Percentiles rank a stretch among this genome's conserved stretches.
phyloP scores from a whole-genome alignment of 495 filamentous ascomycete genomes.

The Chaetomidium leptoderma region DNA sequence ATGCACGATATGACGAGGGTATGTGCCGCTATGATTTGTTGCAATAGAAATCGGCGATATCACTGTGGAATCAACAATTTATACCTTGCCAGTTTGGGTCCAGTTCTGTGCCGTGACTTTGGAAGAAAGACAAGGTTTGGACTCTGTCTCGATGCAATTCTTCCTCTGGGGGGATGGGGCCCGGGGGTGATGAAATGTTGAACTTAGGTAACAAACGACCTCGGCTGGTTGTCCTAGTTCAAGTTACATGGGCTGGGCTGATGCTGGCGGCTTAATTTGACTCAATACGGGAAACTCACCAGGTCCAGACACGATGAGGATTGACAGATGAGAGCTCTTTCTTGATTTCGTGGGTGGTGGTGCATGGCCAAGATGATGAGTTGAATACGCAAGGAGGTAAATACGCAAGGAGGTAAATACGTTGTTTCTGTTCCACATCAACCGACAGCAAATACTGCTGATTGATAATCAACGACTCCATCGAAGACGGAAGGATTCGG shows the following conservation, averaged over 20 bases:
- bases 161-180: too few relatives aligned
- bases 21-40: not conserved
- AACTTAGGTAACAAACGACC: too few relatives aligned
- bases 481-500: not conserved
- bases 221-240: too few relatives aligned
- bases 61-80: too few relatives aligned
- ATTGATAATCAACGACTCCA: not conserved
- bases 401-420: too few relatives aligned
- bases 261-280: conserved; percentile 34
- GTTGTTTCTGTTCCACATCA: too few relatives aligned
- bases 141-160: too few relatives aligned
- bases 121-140: not conserved
- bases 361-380: too few relatives aligned
- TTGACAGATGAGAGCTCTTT: conserved; percentile 64
- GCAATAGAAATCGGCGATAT: not conserved
- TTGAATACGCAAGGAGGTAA: too few relatives aligned
- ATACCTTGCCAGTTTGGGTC: not conserved
- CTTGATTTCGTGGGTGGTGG: conserved; percentile 62
- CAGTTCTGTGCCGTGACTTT: not conserved
- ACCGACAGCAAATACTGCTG: too few relatives aligned
- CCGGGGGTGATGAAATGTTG: too few relatives aligned
- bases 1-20: not conserved
- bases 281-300: conserved; percentile 8
- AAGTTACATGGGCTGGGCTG: too few relatives aligned
- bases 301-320: conserved; percentile 62